phyloP scores from a whole-genome alignment of 176 grass and related monocot species.

The Cenchrus americanus region DNA sequence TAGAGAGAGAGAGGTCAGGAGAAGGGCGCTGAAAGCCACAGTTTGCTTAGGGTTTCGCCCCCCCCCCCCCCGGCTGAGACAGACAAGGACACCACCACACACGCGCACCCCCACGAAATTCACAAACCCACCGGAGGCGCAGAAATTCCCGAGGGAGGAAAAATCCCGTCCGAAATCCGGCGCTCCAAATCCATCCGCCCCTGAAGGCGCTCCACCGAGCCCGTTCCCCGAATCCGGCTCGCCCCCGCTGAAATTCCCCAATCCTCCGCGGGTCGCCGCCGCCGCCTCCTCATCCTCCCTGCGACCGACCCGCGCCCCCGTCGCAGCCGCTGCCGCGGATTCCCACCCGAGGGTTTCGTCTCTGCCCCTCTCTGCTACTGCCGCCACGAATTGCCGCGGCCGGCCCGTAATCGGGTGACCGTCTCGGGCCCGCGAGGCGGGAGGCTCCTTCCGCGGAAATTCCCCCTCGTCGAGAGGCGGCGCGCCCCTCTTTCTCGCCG shows the following conservation, averaged over 20 bases:
- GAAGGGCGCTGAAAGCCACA: conserved; percentile 31
- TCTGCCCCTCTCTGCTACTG: neutral
- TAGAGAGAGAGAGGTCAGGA: neutral
- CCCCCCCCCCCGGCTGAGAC: conserved; percentile 24
- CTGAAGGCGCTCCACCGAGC: neutral
- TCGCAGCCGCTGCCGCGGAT: conserved; percentile 29
- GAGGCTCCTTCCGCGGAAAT: conserved; percentile 13
- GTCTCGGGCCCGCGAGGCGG: conserved; percentile 10
- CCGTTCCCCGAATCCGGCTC: conserved; percentile 30
- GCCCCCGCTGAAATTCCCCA: conserved; percentile 36
- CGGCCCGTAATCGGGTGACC: conserved; percentile 4
- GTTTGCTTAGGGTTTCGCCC: conserved; percentile 59
- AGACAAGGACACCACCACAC: conserved; percentile 43
- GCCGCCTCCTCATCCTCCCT: neutral
- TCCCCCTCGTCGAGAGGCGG: conserved; percentile 14
- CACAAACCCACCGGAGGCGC: conserved; percentile 39
- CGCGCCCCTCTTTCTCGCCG: neutral
- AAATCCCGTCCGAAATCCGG: conserved; percentile 46
- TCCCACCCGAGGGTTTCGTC: conserved; percentile 18
- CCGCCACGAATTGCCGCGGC: conserved; percentile 14
- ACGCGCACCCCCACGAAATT: conserved; percentile 43
- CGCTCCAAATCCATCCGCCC: conserved; percentile 39
- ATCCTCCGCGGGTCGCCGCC: conserved; percentile 23
- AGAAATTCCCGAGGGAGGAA: conserved; percentile 39
- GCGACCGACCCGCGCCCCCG: neutral